A percentile compares a stretch with the other conserved stretches of the same genome.
Conservation (phyloP, 2,329 filamentous ascomycete species). For the Fusarium secorum region DNA sequence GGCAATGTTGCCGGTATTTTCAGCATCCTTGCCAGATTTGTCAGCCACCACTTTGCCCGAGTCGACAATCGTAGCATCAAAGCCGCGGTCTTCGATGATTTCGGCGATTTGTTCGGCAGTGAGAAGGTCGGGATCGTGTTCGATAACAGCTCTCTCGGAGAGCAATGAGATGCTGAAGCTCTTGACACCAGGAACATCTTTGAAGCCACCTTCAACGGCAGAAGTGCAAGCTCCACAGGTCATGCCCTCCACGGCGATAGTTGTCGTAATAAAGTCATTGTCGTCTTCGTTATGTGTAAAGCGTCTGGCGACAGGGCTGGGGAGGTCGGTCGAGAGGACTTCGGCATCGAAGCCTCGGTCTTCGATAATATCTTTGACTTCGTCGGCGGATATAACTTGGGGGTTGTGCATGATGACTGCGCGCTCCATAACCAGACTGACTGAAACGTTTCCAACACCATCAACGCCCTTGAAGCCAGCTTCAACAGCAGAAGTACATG, state of each 20-base stretch:
- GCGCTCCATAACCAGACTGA: constrained; percentile 93
- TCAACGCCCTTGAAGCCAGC: constrained; percentile 83
- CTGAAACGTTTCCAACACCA: constrained; percentile 85
- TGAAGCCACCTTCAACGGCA: constrained; percentile 82
- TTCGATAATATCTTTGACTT: constrained; percentile 85
- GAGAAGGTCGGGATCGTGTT: constrained; percentile 72
- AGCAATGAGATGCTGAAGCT: constrained; percentile 83
- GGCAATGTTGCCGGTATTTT: constrained; percentile 56
- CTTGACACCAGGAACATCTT: constrained; percentile 75
- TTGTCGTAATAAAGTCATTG: constrained; percentile 68
- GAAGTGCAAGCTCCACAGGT: constrained; percentile 91
- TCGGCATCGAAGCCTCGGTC: constrained; percentile 92
- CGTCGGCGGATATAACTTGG: constrained; percentile 73
- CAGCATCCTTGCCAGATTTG: constrained; percentile 34
- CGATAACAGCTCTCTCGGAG: constrained; percentile 84
- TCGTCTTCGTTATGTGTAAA: constrained; percentile 50
- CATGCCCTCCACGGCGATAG: constrained; percentile 84
- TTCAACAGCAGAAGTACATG: constrained; percentile 96
- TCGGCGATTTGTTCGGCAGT: constrained; percentile 63
- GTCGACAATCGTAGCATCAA: constrained; percentile 81
- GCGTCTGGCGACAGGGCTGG: constrained; percentile 58
- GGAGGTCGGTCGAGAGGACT: constrained; percentile 82
- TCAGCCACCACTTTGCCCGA: constrained; percentile 60
- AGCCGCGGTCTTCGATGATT: constrained; percentile 76
- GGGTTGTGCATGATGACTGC: constrained; percentile 94